Conservation (phyloP, 805 yeast species). For the Candida easanensis region DNA sequence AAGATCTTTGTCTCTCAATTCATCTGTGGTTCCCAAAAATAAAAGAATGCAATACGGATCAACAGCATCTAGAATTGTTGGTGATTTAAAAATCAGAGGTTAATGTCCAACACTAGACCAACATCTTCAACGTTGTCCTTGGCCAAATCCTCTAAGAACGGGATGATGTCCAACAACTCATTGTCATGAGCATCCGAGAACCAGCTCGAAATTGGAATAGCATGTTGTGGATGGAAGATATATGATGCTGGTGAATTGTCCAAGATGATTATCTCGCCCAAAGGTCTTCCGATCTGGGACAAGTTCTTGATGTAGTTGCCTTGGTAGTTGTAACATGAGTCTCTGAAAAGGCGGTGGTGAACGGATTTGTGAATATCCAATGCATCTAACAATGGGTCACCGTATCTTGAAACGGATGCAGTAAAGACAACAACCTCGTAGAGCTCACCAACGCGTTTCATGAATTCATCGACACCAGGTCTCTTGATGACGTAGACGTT, state of each 20-base stretch:
- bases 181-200: slow-evolving; percentile 97
- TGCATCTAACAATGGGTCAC: slow-evolving; percentile 90
- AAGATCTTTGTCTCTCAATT: too few relatives aligned
- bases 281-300: slow-evolving; percentile 91
- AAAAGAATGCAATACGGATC: too few relatives aligned
- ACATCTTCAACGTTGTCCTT: slow-evolving; percentile 75
- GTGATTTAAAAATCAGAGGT: too few relatives aligned
- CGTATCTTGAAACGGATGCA: slow-evolving; percentile 92
- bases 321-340: slow-evolving; percentile 88
- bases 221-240: slow-evolving; percentile 96
- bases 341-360: slow-evolving; percentile 92
- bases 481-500: slow-evolving; percentile 95
- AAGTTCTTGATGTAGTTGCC: slow-evolving; percentile 94
- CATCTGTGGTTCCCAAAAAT: too few relatives aligned
- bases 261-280: slow-evolving; percentile 79
- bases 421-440: slow-evolving; percentile 97
- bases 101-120: slow-evolving; percentile 78
- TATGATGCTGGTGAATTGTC: slow-evolving; percentile 99
- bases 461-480: slow-evolving; percentile 96
- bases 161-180: slow-evolving; percentile 87
- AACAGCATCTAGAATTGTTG: too few relatives aligned
- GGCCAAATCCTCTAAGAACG: slow-evolving; percentile 84
- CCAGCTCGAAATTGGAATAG: slow-evolving; percentile 97
- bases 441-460: slow-evolving; percentile 75
- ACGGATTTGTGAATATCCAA: slow-evolving; percentile 72